A percentile compares a stretch with the other conserved stretches of the same genome.
Conservation (phyloP, 306 rosid species). For the Inga laurina region DNA sequence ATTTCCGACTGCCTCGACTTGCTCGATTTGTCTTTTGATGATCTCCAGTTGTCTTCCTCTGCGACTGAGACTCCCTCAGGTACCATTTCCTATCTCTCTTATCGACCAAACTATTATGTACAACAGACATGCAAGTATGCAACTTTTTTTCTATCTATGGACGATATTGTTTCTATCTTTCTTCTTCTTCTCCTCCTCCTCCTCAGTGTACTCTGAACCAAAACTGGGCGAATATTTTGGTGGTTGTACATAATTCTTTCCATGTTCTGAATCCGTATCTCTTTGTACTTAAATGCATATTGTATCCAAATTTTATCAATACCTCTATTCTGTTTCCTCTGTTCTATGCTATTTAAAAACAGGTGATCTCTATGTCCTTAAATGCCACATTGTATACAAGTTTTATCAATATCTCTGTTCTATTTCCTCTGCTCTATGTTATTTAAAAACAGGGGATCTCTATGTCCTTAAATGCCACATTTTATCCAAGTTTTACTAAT, state of each 20-base stretch:
- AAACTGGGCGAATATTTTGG: neutral
- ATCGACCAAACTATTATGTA: neutral
- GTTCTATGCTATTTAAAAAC: neutral
- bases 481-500: neutral
- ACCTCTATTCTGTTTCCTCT: constrained; percentile 3
- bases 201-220: neutral
- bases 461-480: too few species aligned
- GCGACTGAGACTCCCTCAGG: constrained; percentile 60
- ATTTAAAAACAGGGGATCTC: constrained; percentile 1
- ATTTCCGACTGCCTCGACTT: constrained; percentile 71
- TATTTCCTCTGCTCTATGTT: constrained; percentile 13
- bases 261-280: neutral
- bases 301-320: neutral
- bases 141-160: neutral
- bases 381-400: neutral
- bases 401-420: neutral
- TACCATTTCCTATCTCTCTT: constrained; percentile 18
- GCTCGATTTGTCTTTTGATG: constrained; percentile 61
- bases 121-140: neutral
- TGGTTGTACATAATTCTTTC: neutral
- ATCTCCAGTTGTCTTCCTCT: constrained; percentile 54
- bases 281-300: too few species aligned
- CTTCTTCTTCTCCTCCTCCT: neutral
- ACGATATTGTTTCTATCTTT: neutral
- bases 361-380: neutral